phyloP scores from a whole-genome alignment of 371 early-diverging fungal genomes.

The Dentiscutata heterogama region DNA sequence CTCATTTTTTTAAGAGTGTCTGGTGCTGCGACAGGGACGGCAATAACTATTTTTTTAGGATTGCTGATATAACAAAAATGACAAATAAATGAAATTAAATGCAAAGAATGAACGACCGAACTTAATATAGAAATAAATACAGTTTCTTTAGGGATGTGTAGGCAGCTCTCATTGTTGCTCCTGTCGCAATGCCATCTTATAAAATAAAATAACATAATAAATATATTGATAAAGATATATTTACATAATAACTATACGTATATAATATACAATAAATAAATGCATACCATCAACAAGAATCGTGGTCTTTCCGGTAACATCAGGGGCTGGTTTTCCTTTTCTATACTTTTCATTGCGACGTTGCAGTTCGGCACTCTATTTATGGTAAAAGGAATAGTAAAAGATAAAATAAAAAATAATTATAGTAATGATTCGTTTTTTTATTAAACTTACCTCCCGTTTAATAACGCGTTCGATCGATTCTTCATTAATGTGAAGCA shows the following conservation, averaged over 20 bases:
- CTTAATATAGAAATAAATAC: neutral
- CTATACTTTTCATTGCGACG: slow-evolving; percentile 39
- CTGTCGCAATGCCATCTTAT: slow-evolving; percentile 45
- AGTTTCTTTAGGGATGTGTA: slow-evolving; percentile 13
- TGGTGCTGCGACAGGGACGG: slow-evolving; percentile 42
- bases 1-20: slow-evolving; percentile 25
- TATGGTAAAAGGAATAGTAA: neutral
- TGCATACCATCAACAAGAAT: slow-evolving; percentile 43
- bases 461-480: slow-evolving; percentile 35
- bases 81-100: neutral
- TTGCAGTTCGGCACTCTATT: slow-evolving; percentile 29
- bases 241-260: no score
- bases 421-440: neutral
- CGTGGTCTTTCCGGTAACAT: slow-evolving; percentile 29
- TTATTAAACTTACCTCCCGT: slow-evolving; percentile 30
- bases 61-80: slow-evolving; percentile 3
- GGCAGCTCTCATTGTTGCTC: slow-evolving; percentile 43
- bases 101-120: neutral
- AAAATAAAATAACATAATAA: neutral
- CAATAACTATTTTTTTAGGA: slow-evolving; percentile 37
- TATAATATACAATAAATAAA: neutral
- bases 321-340: slow-evolving; percentile 34
- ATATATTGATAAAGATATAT: no score
- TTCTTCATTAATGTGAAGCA: slow-evolving; percentile 25
- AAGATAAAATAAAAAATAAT: neutral